Conservation (phyloP, 2,329 filamentous ascomycete genomes). For the Pseudogymnoascus sp. region DNA sequence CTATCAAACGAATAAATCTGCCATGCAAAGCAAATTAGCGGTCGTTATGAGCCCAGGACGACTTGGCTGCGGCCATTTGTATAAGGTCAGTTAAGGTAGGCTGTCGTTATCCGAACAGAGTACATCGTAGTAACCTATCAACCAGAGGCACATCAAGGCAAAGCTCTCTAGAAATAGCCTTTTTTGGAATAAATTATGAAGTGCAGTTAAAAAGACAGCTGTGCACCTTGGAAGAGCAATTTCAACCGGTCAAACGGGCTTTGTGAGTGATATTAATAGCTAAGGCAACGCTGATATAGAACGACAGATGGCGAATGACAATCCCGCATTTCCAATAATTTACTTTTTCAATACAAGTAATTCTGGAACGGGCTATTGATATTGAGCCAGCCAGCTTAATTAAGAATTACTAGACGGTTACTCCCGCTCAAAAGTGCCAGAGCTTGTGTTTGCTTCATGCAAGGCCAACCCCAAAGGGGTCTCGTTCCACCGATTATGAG, state of each 20-base stretch:
- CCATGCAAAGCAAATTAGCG: background rate
- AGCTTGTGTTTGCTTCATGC: constrained; percentile 2
- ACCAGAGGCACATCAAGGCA: background rate
- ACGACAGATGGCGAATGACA: background rate
- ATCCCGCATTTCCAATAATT: background rate
- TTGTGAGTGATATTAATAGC: background rate
- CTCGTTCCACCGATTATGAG: background rate
- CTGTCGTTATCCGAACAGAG: background rate
- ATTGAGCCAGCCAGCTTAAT: background rate
- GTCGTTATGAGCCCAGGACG: background rate
- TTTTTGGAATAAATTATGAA: background rate
- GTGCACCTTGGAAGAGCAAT: background rate
- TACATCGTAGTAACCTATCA: background rate
- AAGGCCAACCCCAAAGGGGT: background rate
- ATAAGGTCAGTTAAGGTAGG: background rate
- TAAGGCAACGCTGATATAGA: background rate
- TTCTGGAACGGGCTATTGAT: background rate
- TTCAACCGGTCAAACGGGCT: background rate
- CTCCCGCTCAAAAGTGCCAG: background rate
- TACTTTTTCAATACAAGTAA: background rate
- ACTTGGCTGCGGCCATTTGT: background rate
- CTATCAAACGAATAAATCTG: background rate
- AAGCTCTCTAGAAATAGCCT: background rate
- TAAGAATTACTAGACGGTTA: background rate
- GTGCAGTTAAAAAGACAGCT: background rate